Evolutionary conservation across 2,329 filamentous ascomycete species (phyloP).

Genomic region (Leptographium galeiforme): DNA sequence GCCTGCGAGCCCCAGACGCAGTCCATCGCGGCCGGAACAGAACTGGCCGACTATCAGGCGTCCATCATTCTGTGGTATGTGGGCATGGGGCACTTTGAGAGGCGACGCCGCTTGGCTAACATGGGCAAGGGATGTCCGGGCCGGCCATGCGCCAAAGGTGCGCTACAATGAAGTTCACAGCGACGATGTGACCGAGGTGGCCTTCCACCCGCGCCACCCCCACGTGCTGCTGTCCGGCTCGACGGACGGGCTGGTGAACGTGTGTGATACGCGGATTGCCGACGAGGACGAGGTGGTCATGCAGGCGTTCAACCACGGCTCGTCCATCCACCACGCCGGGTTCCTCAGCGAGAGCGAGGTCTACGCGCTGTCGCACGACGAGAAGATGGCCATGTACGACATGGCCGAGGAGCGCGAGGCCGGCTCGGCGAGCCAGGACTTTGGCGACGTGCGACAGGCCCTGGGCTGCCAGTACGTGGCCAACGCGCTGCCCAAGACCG

Average conservation of each 20-base stretch:
- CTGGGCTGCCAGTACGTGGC: conserved; percentile 63
- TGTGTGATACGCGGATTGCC: conserved; percentile 56
- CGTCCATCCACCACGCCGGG: conserved; percentile 61
- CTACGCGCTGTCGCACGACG: conserved; percentile 64
- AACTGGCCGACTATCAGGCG: conserved; percentile 50
- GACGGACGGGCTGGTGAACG: conserved; percentile 66
- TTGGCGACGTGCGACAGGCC: conserved; percentile 56
- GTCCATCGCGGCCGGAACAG: conserved; percentile 58
- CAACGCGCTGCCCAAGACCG: conserved; percentile 47
- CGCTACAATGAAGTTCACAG: conserved; percentile 53
- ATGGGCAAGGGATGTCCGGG: conserved; percentile 41
- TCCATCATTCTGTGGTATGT: conserved; percentile 47
- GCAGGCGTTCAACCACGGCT: conserved; percentile 65
- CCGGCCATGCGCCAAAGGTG: conserved; percentile 29
- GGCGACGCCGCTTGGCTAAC: not conserved
- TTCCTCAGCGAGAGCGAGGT: conserved; percentile 54
- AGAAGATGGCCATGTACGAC: conserved; percentile 62
- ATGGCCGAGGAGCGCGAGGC: conserved; percentile 50
- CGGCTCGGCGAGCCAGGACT: conserved; percentile 39
- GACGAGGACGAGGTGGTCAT: conserved; percentile 68
- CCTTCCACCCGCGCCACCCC: conserved; percentile 46
- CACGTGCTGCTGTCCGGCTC: conserved; percentile 60
- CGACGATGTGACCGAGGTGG: conserved; percentile 51
- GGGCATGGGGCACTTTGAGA: not conserved
- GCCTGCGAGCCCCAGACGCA: conserved; percentile 44